These are phyloP conservation scores for Lagerstroemia speciosa DNA, from an alignment of 345 rosid species.

Conservation along the genomic window DNA sequence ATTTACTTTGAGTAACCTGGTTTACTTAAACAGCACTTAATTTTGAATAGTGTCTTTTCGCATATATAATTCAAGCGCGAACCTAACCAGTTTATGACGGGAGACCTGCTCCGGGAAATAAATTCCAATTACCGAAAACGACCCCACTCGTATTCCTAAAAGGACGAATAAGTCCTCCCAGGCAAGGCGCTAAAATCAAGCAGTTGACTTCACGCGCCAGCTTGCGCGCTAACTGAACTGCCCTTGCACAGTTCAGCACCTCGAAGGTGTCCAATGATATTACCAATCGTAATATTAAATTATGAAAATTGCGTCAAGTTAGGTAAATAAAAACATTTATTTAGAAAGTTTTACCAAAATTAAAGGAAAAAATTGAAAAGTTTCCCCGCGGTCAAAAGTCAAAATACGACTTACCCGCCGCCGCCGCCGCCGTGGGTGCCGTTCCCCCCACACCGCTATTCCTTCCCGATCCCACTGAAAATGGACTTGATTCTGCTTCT, in stretches of 20 bases:
- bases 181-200: conserved; percentile 10
- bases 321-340: neutral
- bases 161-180: conserved; percentile 4
- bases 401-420: neutral
- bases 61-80: too few relatives aligned
- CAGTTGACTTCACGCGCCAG: conserved; percentile 19
- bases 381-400: neutral
- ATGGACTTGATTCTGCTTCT: conserved; percentile 52
- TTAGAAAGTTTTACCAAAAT: neutral
- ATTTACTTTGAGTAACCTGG: too few relatives aligned
- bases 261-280: neutral
- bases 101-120: neutral
- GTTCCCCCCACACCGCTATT: conserved; percentile 36
- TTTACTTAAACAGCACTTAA: too few relatives aligned
- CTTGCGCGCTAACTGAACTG: neutral
- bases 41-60: too few relatives aligned
- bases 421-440: conserved; percentile 10
- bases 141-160: neutral
- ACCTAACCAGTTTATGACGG: neutral
- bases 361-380: neutral
- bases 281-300: neutral
- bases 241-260: neutral
- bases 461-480: conserved; percentile 63
- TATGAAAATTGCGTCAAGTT: neutral
- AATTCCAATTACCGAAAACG: neutral